phyloP scores from a whole-genome alignment of 2,329 filamentous ascomycete species.

The Ascochyta lentis region DNA sequence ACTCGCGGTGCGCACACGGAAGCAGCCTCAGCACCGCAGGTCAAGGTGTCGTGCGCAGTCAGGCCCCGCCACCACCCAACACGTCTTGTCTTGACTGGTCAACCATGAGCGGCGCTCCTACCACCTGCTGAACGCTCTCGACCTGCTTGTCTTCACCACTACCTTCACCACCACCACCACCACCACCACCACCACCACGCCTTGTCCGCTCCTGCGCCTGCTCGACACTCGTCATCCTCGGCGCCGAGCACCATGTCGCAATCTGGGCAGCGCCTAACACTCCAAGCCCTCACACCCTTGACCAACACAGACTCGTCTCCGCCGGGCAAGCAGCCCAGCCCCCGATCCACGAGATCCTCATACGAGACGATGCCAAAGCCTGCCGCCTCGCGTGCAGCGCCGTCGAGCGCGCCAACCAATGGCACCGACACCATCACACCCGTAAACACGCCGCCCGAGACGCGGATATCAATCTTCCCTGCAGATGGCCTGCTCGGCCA shows the following conservation, averaged over 20 bases:
- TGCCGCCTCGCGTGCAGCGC: constrained; percentile 41
- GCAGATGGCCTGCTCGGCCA: constrained; percentile 62
- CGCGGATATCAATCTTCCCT: constrained; percentile 57
- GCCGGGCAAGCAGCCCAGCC: constrained; percentile 62
- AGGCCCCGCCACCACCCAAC: constrained; percentile 23
- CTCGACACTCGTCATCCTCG: constrained; percentile 68
- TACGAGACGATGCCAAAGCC: constrained; percentile 47
- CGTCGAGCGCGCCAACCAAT: constrained; percentile 46
- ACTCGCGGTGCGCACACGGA: constrained; percentile 34
- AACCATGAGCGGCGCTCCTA: constrained; percentile 51
- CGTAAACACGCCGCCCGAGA: constrained; percentile 52
- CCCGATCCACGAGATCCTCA: constrained; percentile 52
- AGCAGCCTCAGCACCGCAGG: constrained; percentile 20
- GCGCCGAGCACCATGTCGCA: constrained; percentile 61
- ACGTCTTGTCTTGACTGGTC: constrained; percentile 30
- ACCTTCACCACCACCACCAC: constrained; percentile 22
- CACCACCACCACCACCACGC: no score
- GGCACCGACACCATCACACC: constrained; percentile 57
- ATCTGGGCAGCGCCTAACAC: constrained; percentile 60
- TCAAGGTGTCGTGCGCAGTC: constrained; percentile 22
- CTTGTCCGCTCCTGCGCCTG: constrained; percentile 4
- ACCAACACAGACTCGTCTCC: constrained; percentile 72
- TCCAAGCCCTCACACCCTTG: constrained; percentile 67
- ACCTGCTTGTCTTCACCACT: constrained; percentile 62
- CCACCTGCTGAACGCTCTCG: constrained; percentile 75